phyloP scores from a whole-genome alignment of 179 eudicot species.

The Sideroxylon spinosum region DNA sequence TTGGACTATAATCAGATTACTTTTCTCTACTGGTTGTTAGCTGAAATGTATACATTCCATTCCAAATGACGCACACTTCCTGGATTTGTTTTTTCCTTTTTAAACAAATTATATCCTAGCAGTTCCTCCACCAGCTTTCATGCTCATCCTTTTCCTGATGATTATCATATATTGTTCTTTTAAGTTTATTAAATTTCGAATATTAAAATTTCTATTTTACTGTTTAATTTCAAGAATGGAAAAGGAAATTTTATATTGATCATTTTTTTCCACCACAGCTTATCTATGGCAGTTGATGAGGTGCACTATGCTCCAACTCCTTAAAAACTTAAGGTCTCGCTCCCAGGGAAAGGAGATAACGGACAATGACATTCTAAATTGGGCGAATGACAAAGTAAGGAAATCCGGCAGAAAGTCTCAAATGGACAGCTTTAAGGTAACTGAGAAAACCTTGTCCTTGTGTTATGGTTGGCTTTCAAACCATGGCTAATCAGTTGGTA shows the following conservation, averaged over 20 bases:
- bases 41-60: not conserved
- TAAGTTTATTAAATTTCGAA: not conserved
- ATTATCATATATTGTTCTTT: not conserved
- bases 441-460: not conserved
- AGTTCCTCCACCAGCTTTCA: not conserved
- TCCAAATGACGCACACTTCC: not conserved
- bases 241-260: not conserved
- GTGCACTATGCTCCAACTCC: constrained; percentile 66
- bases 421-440: constrained; percentile 77
- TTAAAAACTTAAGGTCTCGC: constrained; percentile 63
- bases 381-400: constrained; percentile 77
- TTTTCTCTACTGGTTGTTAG: not conserved
- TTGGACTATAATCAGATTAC: not conserved
- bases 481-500: not conserved
- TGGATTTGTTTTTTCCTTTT: not conserved
- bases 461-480: not conserved
- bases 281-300: constrained; percentile 89
- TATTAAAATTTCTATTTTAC: not conserved
- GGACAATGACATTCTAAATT: constrained; percentile 63
- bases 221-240: not conserved
- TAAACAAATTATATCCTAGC: not conserved
- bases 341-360: constrained; percentile 70
- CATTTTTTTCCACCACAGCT: constrained; percentile 34
- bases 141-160: not conserved
- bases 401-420: constrained; percentile 53